Percentiles rank a stretch among this genome's conserved stretches.
Evolutionary conservation across 202 grass and related monocot species (phyloP).

Genomic region (Elaeis oleifera): DNA sequence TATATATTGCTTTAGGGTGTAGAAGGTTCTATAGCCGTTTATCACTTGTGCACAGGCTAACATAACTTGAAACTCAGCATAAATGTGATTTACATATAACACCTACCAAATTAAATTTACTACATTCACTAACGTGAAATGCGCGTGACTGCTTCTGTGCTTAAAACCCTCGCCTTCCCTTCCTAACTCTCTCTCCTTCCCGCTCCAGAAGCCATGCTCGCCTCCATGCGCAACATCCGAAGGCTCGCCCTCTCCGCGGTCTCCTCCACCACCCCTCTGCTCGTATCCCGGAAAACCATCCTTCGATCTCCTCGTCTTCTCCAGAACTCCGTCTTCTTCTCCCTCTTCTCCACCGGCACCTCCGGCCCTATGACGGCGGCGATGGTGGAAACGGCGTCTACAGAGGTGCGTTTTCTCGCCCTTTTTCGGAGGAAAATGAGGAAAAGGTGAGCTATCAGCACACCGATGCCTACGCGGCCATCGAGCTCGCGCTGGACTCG

Average conservation of each 20-base stretch:
- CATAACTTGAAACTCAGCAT: too few relatives aligned
- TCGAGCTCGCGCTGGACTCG: conserved; percentile 86
- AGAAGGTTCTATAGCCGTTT: too few relatives aligned
- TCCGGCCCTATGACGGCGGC: conserved; percentile 1
- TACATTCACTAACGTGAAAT: too few relatives aligned
- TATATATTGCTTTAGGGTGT: too few relatives aligned
- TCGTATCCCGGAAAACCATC: neutral
- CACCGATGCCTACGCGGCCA: conserved; percentile 72
- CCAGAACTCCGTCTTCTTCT: neutral
- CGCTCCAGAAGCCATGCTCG: conserved; percentile 27
- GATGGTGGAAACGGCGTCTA: conserved; percentile 2
- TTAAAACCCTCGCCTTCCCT: conserved; percentile 16
- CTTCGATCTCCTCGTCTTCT: neutral
- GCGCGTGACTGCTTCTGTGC: too few relatives aligned
- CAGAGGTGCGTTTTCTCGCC: neutral
- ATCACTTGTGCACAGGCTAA: too few relatives aligned
- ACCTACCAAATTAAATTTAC: too few relatives aligned
- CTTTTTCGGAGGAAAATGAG: conserved; percentile 1
- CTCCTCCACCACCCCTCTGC: conserved; percentile 11
- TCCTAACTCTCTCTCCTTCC: neutral
- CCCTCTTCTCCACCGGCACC: conserved; percentile 20
- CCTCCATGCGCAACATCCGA: conserved; percentile 23
- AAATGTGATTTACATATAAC: too few relatives aligned
- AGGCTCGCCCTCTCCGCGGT: conserved; percentile 26
- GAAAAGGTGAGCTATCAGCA: conserved; percentile 25